These are phyloP conservation scores for Xylaria hypoxylon DNA, from an alignment of 2,329 filamentous ascomycete genomes.

Conservation along the genomic window DNA sequence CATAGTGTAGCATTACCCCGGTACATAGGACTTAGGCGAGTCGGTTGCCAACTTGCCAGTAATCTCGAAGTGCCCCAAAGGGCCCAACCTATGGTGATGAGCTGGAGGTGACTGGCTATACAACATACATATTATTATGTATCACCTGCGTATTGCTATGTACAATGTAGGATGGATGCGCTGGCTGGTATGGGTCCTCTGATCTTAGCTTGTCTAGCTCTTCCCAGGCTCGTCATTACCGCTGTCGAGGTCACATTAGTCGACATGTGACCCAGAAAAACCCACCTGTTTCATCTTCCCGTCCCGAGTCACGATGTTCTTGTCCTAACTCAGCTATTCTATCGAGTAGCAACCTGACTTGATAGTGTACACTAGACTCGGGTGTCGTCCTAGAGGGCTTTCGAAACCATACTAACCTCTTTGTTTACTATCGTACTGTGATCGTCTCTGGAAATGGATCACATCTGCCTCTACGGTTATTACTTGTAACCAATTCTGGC, in stretches of 20 bases:
- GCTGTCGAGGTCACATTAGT: slow-evolving; percentile 38
- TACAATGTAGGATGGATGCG: slow-evolving; percentile 40
- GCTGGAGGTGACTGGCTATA: slow-evolving; percentile 26
- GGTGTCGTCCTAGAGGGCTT: neutral
- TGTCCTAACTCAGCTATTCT: slow-evolving; percentile 8
- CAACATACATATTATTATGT: slow-evolving; percentile 33
- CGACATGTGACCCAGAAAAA: slow-evolving; percentile 29
- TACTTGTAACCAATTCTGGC: slow-evolving; percentile 15
- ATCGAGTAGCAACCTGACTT: neutral
- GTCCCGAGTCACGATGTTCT: slow-evolving; percentile 34
- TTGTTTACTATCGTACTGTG: slow-evolving; percentile 9
- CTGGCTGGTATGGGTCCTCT: slow-evolving; percentile 40
- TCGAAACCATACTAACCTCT: slow-evolving; percentile 7
- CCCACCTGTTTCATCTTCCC: slow-evolving; percentile 39
- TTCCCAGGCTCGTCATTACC: slow-evolving; percentile 37
- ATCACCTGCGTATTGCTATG: slow-evolving; percentile 32
- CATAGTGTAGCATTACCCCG: neutral
- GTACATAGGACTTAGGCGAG: slow-evolving; percentile 7
- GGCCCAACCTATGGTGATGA: slow-evolving; percentile 23
- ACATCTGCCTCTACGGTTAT: slow-evolving; percentile 6
- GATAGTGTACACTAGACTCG: neutral
- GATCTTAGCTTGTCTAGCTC: slow-evolving; percentile 18
- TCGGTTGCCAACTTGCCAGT: slow-evolving; percentile 15
- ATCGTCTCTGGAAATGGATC: slow-evolving; percentile 25
- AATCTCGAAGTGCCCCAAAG: slow-evolving; percentile 15